Evolutionary conservation across 257 asterid species (phyloP), one percentile per base, ranked within the genome.

Genomic region (Salvia hispanica): DNA sequence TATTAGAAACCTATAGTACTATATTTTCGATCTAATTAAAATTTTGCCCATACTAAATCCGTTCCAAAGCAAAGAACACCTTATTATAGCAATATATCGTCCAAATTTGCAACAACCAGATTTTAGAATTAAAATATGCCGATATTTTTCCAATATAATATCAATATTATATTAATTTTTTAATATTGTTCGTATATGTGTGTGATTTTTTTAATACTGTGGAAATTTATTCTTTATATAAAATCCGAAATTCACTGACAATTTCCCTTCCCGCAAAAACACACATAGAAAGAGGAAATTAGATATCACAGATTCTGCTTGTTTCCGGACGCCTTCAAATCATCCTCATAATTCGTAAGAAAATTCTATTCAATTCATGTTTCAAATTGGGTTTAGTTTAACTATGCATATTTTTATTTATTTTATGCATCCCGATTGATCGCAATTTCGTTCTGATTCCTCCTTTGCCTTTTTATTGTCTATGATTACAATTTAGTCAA

Each of bases 211-310:
- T 25, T 25, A 1, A 25, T 25, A 25, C 31, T 25, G 31, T 18
- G 0, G 21, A 18, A 18, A 18, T n/a, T n/a, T n/a, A n/a, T n/a
- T n/a, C n/a, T n/a, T n/a, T n/a, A n/a, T n/a, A 73, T 73, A 74
- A 25, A 74, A 66, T 71, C 72, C 58, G 66, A 74, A 69, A 68
- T 69, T 68, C 65, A 61, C 62, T 62, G 50, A 57, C 72, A 53
- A 25, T 58, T 63, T 15, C 69, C 72, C 67, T 73, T 69, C 83
- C 86, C 79, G 76, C 83, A 76, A 75, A 66, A 75, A 54, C 70
- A 25, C 31, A 25, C 31, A 18, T 44, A 55, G 21, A 58, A 44
- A 46, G 64, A 40, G 40, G 31, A 57, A 63, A 71, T 62, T 64
- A 61, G 42, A 37, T 56, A 43, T 65, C 68, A 47, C 63, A 65